Base-by-base conservation (phyloP, 176 grass and related monocot genomes). In the Luzula sylvatica region DNA sequence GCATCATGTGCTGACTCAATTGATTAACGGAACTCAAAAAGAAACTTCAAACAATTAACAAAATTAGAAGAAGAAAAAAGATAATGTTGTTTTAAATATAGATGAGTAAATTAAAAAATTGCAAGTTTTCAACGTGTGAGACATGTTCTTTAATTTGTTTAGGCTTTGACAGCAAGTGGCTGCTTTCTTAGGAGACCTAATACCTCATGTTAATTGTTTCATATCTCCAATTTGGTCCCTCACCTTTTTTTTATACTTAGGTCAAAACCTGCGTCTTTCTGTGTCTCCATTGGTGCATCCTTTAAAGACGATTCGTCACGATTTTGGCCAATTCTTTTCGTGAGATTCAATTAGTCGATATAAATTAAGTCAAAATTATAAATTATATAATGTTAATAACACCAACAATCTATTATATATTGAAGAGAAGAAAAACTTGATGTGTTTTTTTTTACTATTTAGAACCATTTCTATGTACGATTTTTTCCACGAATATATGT, bases 101-200 rank as follows among this genome's bases (percentile, higher is more conserved):
- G 61, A 68, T 3, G 49, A 21, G 56, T 52, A 69, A n/a, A n/a
- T n/a, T n/a, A 23, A 75, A 44, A 67, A 50, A 23, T 53, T 32
- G 44, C 35, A 15, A 61, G 72, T 61, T 50, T 77, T 80, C 79
- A 80, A 94, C 75, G 76, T 83, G 83, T 58, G 72, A 61, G 68
- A 75, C 72, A 65, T 94, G 72, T 61, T 81, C 54, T 72, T 58
- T 54, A 17, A 40, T 61, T 48, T 78, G 49, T 35, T 35, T 35
- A 76, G 57, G 47, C 65, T 49, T 24, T 66, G 15, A 11, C 8
- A 11, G 49, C 52, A 12, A 27, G 32, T 20, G 29, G 51, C 51
- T 50, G 50, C 38, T 55, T 19, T 56, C 44, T 3, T 7, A 64
- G 43, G 59, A 64, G 40, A 64, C 59, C 20, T 62, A 64, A 64